phyloP scores from a whole-genome alignment of 129 eudicot genomes.

The Artemisia annua region DNA sequence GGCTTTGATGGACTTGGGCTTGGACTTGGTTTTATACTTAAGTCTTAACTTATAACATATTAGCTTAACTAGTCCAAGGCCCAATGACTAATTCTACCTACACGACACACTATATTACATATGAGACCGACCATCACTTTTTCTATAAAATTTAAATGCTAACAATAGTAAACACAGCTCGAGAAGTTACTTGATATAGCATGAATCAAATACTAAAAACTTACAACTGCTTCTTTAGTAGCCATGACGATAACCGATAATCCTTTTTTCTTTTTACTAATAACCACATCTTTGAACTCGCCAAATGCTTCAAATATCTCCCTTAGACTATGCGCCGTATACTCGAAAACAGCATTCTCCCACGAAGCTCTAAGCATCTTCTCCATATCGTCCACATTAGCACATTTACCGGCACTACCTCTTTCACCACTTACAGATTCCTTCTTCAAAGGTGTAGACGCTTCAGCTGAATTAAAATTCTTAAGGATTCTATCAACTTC shows the following conservation, averaged over 20 bases:
- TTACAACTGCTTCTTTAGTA: slow-evolving; percentile 66
- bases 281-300: slow-evolving; percentile 72
- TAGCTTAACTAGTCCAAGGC: too few relatives aligned
- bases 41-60: too few relatives aligned
- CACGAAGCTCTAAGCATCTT: slow-evolving; percentile 73
- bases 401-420: slow-evolving; percentile 32
- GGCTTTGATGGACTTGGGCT: too few relatives aligned
- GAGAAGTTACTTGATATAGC: too few relatives aligned
- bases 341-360: slow-evolving; percentile 68
- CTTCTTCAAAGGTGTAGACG: slow-evolving; percentile 21
- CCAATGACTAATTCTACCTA: too few relatives aligned
- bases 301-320: slow-evolving; percentile 64
- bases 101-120: too few relatives aligned
- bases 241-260: slow-evolving; percentile 72
- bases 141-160: too few relatives aligned
- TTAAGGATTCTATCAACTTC: slow-evolving; percentile 58
- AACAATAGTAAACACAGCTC: too few relatives aligned
- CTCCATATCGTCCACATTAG: slow-evolving; percentile 45
- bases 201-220: background rate
- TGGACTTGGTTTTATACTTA: too few relatives aligned
- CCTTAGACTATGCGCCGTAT: slow-evolving; percentile 52
- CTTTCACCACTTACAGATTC: slow-evolving; percentile 9
- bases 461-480: slow-evolving; percentile 1
- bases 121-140: too few relatives aligned
- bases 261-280: slow-evolving; percentile 66